Base-by-base conservation (phyloP, 2,329 filamentous ascomycete species). In the Orbilia oligospora region DNA sequence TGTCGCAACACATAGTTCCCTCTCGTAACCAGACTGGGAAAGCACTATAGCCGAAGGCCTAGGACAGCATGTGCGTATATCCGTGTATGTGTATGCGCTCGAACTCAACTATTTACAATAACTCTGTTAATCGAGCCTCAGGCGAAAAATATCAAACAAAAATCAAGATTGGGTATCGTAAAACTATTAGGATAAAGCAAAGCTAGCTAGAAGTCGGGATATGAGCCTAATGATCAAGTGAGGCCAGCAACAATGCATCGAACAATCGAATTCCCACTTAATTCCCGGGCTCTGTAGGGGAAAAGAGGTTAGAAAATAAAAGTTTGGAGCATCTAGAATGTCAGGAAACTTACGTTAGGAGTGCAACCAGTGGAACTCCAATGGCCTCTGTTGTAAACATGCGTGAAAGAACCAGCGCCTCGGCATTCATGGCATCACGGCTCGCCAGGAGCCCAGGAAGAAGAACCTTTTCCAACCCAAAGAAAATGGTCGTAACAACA, bases 341-440 rank as follows among this genome's bases (percentile, higher is more conserved):
- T 30, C 27, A 6, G 27, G 27, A 38, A 38, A 71, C 73, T 53
- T 56, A 77, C 73, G 73, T 77, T 16, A 71, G 36, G 5, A 56
- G 36, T 16, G 56, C 12, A n/a, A 77, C 33, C 10, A 77, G 20
- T 1, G 64, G 22, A 27, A 71, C 20, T 5, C 51, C 73, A 5
- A 77, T 36, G 24, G 61, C 44, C 20, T 77, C 73, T 20, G 66
- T 71, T 8, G 66, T 71, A 18, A 77, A 71, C 14, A 77, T 30
- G 16, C 63, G 73, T 5, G 73, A 71, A 14, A 77, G 67, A 3
- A 65, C 20, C 0, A 77, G 53, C 3, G 51, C 67, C 58, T 77
- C 73, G 4, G 44, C 30, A 41, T 67, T 49, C 27, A 71, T 56
- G 10, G 51, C 6, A 36, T 63, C 55, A 3, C 27, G 30, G 0